phyloP scores from a whole-genome alignment of 2,329 filamentous ascomycete genomes.

The Talaromyces sp. region DNA sequence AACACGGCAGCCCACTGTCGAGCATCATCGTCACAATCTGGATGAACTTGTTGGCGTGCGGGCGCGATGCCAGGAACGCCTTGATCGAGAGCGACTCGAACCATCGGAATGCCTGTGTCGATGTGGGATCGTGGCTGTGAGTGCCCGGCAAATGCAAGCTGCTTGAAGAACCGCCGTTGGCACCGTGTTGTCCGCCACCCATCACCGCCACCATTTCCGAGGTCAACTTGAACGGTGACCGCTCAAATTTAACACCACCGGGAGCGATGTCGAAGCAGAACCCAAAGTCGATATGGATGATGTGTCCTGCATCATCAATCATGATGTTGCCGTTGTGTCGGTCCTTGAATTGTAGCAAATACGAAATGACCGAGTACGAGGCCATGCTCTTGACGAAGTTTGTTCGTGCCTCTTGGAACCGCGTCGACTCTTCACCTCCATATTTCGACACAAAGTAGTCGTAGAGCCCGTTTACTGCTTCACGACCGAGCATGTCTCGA shows the following conservation, averaged over 20 bases:
- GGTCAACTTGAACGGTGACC: conserved; percentile 96
- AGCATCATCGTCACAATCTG: conserved; percentile 94
- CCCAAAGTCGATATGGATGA: conserved; percentile 97
- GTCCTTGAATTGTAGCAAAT: conserved; percentile 97
- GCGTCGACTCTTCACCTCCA: conserved; percentile 88
- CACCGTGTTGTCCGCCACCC: conserved; percentile 60
- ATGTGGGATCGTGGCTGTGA: conserved; percentile 46
- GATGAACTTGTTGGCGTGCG: conserved; percentile 80
- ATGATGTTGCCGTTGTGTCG: conserved; percentile 99
- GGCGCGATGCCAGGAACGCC: conserved; percentile 81
- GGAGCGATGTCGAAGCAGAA: conserved; percentile 99
- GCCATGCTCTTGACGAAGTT: conserved; percentile 99
- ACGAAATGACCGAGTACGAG: conserved; percentile 94
- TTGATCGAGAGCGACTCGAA: conserved; percentile 97
- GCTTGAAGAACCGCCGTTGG: conserved; percentile 18
- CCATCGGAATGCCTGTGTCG: conserved; percentile 84
- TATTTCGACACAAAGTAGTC: conserved; percentile 98
- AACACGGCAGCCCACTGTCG: conserved; percentile 92
- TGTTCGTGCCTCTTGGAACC: conserved; percentile 88
- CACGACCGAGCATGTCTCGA: conserved; percentile 95
- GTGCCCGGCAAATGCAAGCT: conserved; percentile 22
- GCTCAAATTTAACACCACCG: conserved; percentile 94
- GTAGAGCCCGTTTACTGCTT: conserved; percentile 95
- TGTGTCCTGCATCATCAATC: conserved; percentile 95
- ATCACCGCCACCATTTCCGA: conserved; percentile 98